These are phyloP conservation scores for Lepidium aucheri DNA, from an alignment of 345 rosid genomes.

Conservation along the genomic window DNA sequence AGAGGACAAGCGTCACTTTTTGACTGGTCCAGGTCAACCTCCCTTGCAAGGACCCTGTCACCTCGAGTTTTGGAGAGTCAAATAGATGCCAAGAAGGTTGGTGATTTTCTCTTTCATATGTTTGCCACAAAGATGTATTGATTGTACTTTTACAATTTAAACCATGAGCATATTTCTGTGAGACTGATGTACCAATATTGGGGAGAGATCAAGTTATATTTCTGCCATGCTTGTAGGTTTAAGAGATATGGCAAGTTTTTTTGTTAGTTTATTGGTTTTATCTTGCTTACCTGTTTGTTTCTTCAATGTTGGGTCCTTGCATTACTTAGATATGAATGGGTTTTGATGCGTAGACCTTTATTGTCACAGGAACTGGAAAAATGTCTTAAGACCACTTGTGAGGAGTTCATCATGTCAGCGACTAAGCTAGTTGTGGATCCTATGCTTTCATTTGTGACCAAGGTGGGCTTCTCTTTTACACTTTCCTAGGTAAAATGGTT, in stretches of 20 bases:
- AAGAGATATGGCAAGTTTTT: neutral
- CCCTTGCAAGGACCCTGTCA: conserved; percentile 88
- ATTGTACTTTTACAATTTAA: neutral
- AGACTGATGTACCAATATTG: conserved; percentile 3
- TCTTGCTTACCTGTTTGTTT: neutral
- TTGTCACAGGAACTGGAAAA: conserved; percentile 82
- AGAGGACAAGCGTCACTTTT: conserved; percentile 95
- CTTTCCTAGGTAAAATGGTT: neutral
- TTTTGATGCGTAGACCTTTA: conserved; percentile 3
- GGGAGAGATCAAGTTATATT: neutral
- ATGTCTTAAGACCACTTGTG: conserved; percentile 89
- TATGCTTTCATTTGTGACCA: conserved; percentile 94
- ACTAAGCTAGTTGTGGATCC: conserved; percentile 96
- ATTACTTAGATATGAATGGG: neutral
- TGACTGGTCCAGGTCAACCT: conserved; percentile 95
- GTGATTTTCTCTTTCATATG: conserved; percentile 3
- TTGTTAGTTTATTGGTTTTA: neutral
- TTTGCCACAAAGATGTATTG: conserved; percentile 7
- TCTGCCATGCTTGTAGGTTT: neutral
- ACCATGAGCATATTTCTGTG: neutral
- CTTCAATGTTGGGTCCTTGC: neutral
- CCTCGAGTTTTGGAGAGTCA: conserved; percentile 97
- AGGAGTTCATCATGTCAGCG: conserved; percentile 96
- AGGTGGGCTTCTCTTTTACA: conserved; percentile 42
- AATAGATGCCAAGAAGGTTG: conserved; percentile 95